A percentile compares a stretch with the other conserved stretches of the same genome.
phyloP scores from a whole-genome alignment of 768 basidiomycete genomes.

The Amanita exitialis region DNA sequence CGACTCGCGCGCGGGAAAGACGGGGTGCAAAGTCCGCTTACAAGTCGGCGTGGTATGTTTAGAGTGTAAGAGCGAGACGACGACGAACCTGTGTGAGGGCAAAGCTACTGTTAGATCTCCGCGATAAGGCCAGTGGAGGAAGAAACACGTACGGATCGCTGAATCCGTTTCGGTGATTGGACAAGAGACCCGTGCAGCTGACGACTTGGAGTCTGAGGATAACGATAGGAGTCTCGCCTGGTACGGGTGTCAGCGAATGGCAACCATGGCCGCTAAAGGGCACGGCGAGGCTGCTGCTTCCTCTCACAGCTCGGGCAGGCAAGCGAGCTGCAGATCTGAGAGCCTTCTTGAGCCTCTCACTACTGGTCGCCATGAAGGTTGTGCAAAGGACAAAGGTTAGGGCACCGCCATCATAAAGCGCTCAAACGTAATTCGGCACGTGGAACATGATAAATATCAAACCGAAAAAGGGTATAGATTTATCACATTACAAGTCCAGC shows the following conservation, averaged over 20 bases:
- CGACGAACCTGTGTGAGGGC: slow-evolving; percentile 46
- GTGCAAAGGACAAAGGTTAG: neutral
- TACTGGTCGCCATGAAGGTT: slow-evolving; percentile 20
- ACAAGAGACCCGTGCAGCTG: slow-evolving; percentile 47
- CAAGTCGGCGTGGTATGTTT: slow-evolving; percentile 62
- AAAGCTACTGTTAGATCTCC: neutral
- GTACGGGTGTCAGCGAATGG: slow-evolving; percentile 27
- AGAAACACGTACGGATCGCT: slow-evolving; percentile 62
- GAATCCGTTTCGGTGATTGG: slow-evolving; percentile 57
- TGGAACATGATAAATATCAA: neutral
- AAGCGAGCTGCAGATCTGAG: slow-evolving; percentile 51
- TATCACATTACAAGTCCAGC: neutral
- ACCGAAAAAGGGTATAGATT: neutral
- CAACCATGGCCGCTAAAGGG: slow-evolving; percentile 8
- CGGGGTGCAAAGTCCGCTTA: slow-evolving; percentile 64
- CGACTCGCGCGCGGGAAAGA: slow-evolving; percentile 55
- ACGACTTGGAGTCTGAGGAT: slow-evolving; percentile 60
- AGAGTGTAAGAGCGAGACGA: slow-evolving; percentile 44
- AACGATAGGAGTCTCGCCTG: slow-evolving; percentile 60
- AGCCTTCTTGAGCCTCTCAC: slow-evolving; percentile 31
- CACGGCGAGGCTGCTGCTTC: slow-evolving; percentile 20
- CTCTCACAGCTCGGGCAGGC: slow-evolving; percentile 29
- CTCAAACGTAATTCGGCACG: neutral
- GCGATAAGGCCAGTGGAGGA: neutral
- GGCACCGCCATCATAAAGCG: too few relatives aligned